A percentile compares a stretch with the other conserved stretches of the same genome.
These are phyloP conservation scores for Chrysanthemum makinoi DNA, from an alignment of 129 eudicot genomes.

Conservation along the genomic window DNA sequence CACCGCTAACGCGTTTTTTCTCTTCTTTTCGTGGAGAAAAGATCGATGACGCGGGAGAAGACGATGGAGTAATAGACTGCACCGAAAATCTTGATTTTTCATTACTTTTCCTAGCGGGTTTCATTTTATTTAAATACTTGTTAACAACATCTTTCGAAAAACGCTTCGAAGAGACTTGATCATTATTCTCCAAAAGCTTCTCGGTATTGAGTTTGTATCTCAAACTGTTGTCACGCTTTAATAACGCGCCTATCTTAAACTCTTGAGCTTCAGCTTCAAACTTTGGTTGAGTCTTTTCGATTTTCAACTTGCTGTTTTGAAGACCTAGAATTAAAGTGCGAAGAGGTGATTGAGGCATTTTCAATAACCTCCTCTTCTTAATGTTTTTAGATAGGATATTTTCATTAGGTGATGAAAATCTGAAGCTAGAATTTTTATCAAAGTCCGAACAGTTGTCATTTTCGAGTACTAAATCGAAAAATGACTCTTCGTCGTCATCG, in stretches of 20 bases:
- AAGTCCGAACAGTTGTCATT: constrained; percentile 14
- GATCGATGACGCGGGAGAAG: constrained; percentile 53
- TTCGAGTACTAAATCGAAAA: constrained; percentile 66
- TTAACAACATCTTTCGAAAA: constrained; percentile 40
- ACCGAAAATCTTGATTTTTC: constrained; percentile 40
- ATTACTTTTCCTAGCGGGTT: constrained; percentile 44
- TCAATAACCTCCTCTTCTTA: neutral
- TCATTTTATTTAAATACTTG: constrained; percentile 59
- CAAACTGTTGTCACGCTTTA: constrained; percentile 57
- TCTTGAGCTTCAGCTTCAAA: constrained; percentile 32
- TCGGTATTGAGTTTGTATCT: constrained; percentile 43
- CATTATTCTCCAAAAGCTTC: constrained; percentile 14
- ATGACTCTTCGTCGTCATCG: constrained; percentile 62
- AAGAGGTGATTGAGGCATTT: constrained; percentile 53
- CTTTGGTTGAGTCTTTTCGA: constrained; percentile 32
- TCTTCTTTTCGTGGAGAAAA: constrained; percentile 55
- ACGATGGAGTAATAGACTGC: constrained; percentile 43
- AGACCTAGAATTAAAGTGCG: constrained; percentile 47
- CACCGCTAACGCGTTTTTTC: constrained; percentile 39
- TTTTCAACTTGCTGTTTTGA: constrained; percentile 26
- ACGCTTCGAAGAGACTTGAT: constrained; percentile 29
- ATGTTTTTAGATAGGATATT: constrained; percentile 23
- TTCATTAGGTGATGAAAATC: constrained; percentile 31
- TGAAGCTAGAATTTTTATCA: constrained; percentile 19
- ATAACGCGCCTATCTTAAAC: constrained; percentile 26